Percentiles rank a stretch among this genome's conserved stretches.
These are phyloP conservation scores for Malus sieversii DNA, from an alignment of 306 rosid genomes.

Conservation along the genomic window DNA sequence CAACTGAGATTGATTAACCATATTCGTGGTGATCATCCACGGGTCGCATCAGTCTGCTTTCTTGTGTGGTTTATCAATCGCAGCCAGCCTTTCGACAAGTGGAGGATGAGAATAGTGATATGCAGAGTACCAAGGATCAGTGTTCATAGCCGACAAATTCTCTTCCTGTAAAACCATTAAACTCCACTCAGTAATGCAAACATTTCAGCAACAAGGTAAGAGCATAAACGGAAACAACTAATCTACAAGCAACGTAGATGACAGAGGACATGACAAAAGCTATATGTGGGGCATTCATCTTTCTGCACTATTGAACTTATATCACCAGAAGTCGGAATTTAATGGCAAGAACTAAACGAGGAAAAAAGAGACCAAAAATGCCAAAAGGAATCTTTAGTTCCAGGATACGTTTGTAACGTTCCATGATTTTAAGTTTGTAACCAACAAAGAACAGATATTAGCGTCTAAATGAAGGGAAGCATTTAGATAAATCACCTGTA, in stretches of 20 bases:
- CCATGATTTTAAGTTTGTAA: neutral
- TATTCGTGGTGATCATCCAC: slow-evolving; percentile 2
- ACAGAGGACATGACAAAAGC: too few relatives aligned
- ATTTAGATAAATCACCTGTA: slow-evolving; percentile 49
- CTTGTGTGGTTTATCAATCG: slow-evolving; percentile 55
- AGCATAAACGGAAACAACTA: neutral
- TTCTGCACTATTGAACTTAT: neutral
- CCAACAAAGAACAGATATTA: neutral
- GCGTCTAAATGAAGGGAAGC: neutral
- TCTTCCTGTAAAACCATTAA: slow-evolving; percentile 59
- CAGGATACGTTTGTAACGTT: neutral
- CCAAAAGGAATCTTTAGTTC: neutral
- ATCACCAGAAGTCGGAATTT: neutral
- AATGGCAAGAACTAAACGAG: too few relatives aligned
- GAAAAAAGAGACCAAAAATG: neutral
- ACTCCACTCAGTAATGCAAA: slow-evolving; percentile 2
- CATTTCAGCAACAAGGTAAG: neutral
- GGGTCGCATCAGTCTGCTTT: slow-evolving; percentile 46
- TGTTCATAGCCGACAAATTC: slow-evolving; percentile 92
- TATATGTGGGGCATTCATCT: neutral
- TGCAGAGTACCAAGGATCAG: slow-evolving; percentile 98
- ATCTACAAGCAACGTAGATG: neutral
- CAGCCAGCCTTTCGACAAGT: slow-evolving; percentile 84
- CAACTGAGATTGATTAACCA: neutral
- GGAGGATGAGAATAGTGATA: slow-evolving; percentile 99